A percentile compares a stretch with the other conserved stretches of the same genome.
These are phyloP conservation scores for Candida sphagnicola DNA, from an alignment of 805 yeast genomes.

Conservation along the genomic window DNA sequence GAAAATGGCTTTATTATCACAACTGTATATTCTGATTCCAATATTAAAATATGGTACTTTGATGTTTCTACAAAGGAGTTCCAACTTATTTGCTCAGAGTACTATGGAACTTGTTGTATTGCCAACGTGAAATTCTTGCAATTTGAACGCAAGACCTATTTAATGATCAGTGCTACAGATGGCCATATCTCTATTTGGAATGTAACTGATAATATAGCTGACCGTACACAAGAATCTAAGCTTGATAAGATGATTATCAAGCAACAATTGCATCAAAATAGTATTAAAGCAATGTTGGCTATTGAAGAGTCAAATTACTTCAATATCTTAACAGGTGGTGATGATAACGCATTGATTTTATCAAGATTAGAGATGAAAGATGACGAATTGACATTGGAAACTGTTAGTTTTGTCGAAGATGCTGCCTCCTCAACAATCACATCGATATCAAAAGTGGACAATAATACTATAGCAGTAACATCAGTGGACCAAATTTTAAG, in stretches of 20 bases:
- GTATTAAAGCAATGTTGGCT: slow-evolving; percentile 60
- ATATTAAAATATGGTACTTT: slow-evolving; percentile 62
- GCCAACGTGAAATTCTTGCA: slow-evolving; percentile 53
- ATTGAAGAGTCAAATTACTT: slow-evolving; percentile 12
- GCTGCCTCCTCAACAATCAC: slow-evolving; percentile 93
- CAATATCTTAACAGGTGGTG: slow-evolving; percentile 76
- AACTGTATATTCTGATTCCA: slow-evolving; percentile 84
- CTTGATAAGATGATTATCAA: slow-evolving; percentile 30
- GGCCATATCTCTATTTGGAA: slow-evolving; percentile 71
- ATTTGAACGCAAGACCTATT: slow-evolving; percentile 18
- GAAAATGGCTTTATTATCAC: slow-evolving; percentile 49
- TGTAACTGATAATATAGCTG: slow-evolving; percentile 22
- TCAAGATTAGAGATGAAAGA: slow-evolving; percentile 14
- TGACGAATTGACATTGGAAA: slow-evolving; percentile 16
- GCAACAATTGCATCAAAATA: slow-evolving; percentile 75
- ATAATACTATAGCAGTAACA: slow-evolving; percentile 46
- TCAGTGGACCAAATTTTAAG: slow-evolving; percentile 83
- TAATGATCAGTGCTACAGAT: slow-evolving; percentile 74
- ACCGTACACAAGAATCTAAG: not conserved
- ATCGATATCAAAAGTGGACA: slow-evolving; percentile 39
- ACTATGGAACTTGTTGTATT: slow-evolving; percentile 74
- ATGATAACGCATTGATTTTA: slow-evolving; percentile 67
- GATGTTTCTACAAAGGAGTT: slow-evolving; percentile 35
- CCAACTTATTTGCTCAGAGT: slow-evolving; percentile 40
- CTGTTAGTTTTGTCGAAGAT: slow-evolving; percentile 32